These are phyloP conservation scores for Leishmania arabica DNA, from an alignment of 208 protist genomes.

Conservation along the genomic window DNA sequence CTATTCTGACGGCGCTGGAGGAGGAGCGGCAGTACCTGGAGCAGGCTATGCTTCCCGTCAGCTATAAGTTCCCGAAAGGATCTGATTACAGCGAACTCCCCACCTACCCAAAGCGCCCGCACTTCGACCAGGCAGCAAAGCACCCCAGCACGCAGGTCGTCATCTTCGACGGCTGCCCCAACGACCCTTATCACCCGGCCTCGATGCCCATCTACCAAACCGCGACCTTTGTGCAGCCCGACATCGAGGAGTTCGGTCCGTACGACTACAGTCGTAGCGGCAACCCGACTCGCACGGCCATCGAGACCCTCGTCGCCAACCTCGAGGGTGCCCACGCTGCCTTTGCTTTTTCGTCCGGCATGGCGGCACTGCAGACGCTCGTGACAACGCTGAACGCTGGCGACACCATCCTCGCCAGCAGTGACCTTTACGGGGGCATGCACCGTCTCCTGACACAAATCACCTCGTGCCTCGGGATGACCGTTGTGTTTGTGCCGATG, in stretches of 20 bases:
- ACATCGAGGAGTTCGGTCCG: constrained; percentile 75
- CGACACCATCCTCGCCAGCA: constrained; percentile 80
- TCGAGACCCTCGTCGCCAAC: constrained; percentile 90
- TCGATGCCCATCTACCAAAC: constrained; percentile 93
- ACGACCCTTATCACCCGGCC: constrained; percentile 90
- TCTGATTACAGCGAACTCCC: constrained; percentile 65
- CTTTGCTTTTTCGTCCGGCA: constrained; percentile 89
- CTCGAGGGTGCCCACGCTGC: constrained; percentile 91
- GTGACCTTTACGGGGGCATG: constrained; percentile 96
- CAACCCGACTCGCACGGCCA: constrained; percentile 94
- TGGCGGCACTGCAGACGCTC: constrained; percentile 87
- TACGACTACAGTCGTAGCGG: constrained; percentile 95
- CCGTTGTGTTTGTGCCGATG: constrained; percentile 90
- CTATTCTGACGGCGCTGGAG: constrained; percentile 57
- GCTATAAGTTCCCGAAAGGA: constrained; percentile 36
- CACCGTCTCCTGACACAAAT: constrained; percentile 91
- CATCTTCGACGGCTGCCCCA: constrained; percentile 87
- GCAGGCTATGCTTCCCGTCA: constrained; percentile 40
- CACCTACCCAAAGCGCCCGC: constrained; percentile 71
- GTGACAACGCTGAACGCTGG: constrained; percentile 74
- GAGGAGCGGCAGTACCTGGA: constrained; percentile 53
- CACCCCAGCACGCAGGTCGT: constrained; percentile 78
- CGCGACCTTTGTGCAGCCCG: constrained; percentile 90
- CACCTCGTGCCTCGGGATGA: constrained; percentile 59
- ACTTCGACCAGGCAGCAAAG: constrained; percentile 70